These are phyloP conservation scores for Vigna nakashimae DNA, from an alignment of 306 rosid species.

Conservation along the genomic window DNA sequence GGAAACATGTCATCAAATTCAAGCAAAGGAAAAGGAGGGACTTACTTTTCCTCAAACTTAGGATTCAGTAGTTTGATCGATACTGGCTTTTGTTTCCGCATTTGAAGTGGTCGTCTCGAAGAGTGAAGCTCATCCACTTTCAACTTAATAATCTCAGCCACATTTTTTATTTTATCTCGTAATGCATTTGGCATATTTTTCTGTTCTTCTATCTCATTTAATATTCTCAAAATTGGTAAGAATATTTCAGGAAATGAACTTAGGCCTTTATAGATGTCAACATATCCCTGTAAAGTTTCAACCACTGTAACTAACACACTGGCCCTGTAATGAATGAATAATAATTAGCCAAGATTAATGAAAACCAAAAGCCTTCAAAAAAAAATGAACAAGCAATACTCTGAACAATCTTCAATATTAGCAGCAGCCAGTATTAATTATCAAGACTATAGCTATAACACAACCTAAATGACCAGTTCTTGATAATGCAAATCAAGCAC, in stretches of 20 bases:
- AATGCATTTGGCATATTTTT: constrained; percentile 59
- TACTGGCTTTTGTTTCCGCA: constrained; percentile 88
- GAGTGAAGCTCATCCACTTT: constrained; percentile 61
- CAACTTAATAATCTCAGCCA: constrained; percentile 59
- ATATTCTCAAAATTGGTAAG: constrained; percentile 60
- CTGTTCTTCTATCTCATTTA: constrained; percentile 63
- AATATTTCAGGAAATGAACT: constrained; percentile 88
- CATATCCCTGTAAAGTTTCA: constrained; percentile 74
- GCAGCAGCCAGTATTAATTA: constrained; percentile 4
- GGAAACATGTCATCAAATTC: constrained; percentile 5
- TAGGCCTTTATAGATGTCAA: constrained; percentile 58
- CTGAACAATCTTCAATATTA: constrained; percentile 10
- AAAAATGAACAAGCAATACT: constrained; percentile 7
- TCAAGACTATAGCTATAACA: background rate
- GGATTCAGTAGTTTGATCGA: constrained; percentile 84
- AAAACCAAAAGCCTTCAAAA: constrained; percentile 24
- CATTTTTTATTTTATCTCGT: constrained; percentile 58
- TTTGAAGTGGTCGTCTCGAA: constrained; percentile 77
- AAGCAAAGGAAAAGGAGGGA: background rate
- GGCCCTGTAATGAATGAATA: constrained; percentile 61
- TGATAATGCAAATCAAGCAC: constrained; percentile 4
- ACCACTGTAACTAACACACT: constrained; percentile 61
- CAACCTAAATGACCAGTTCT: constrained; percentile 19
- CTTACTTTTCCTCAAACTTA: constrained; percentile 85
- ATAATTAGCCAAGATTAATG: constrained; percentile 35